Evolutionary conservation across 1,139 yeast species (phyloP), one percentile per base, ranked within the genome.

Genomic region (Geotrichum histeridarum): DNA sequence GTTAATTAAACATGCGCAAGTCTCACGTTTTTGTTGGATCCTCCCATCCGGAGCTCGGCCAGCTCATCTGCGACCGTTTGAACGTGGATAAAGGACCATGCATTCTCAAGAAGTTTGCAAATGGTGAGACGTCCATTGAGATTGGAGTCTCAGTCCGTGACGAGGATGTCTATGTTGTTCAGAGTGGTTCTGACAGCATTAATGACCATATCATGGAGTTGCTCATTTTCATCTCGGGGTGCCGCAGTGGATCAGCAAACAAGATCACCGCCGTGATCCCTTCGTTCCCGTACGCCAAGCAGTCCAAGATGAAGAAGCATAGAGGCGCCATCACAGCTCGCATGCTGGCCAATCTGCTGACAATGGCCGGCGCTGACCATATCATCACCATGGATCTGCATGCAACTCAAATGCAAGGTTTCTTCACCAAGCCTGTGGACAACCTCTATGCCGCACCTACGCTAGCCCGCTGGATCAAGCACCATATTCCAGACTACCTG

Each of bases 341-440:
- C 69, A 91, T 94, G 99, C 79, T 94, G 69, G 98, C 99, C 57
- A 93, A 93, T 64, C 74, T 94, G 66, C 77, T 94, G 62, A 84
- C 91, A 54, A 93, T 93, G 95, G 98, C 99, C 1, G 99, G 99
- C 60, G 99, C 98, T 22, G 99, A 94, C 72, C 99, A 93, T 73
- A 95, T 93, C 60, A 94, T 93, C 42, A 88, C 96, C 6, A 91
- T 93, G 98, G 99, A 93, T 70, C 77, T 93, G 63, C 99, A 94
- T 69, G 99, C 99, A 31, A 84, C 96, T 42, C 99, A 93, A 72
- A 94, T 93, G 98, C 99, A 93, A 75, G 99, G 99, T 12, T 93
- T 94, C 68, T 93, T 93, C 75, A 82, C 95, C 43, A 90, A 90
- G 66, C 99, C 99, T 0, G 98, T 93, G 32, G 99, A 93, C 71